Evolutionary conservation across 169 alveolate species (phyloP).

Genomic region (Plasmodium vivax): DNA sequence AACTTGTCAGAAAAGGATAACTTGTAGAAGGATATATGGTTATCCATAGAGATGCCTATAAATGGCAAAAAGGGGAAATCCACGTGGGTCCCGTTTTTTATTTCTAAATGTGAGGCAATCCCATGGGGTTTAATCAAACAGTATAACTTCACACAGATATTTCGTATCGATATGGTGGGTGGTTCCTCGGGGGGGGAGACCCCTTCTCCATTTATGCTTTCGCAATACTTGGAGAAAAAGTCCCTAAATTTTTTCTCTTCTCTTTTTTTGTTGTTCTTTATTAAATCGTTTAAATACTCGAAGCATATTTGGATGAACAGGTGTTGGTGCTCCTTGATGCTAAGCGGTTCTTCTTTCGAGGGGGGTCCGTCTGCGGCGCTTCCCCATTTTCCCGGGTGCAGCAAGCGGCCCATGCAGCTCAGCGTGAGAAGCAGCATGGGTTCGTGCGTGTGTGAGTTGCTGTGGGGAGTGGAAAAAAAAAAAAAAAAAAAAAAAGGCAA

Average conservation of each 20-base stretch:
- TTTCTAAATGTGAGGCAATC: conserved; percentile 14
- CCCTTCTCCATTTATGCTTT: background rate
- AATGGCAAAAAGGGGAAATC: conserved; percentile 39
- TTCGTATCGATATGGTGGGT: background rate
- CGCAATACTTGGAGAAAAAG: conserved; percentile 11
- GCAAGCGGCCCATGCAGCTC: conserved; percentile 19
- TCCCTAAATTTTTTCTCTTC: conserved; percentile 11
- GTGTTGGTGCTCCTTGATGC: conserved; percentile 15
- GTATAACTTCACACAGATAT: conserved; percentile 13
- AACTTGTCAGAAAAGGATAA: conserved; percentile 13
- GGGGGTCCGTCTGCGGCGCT: background rate
- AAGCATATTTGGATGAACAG: conserved; percentile 51
- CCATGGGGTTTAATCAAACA: conserved; percentile 14
- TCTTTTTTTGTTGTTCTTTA: conserved; percentile 30
- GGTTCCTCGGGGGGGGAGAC: background rate
- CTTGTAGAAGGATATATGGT: background rate
- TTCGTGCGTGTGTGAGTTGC: conserved; percentile 13
- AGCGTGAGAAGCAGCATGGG: conserved; percentile 28
- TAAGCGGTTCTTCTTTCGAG: conserved; percentile 2
- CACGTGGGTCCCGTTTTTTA: conserved; percentile 19
- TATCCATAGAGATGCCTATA: conserved; percentile 21
- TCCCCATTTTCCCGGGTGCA: conserved; percentile 1
- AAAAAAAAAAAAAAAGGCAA: background rate
- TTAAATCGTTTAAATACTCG: conserved; percentile 45
- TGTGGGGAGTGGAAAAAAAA: background rate